Evolutionary conservation across 495 filamentous ascomycete species (phyloP).

Genomic region (Trichocladium antarcticum): DNA sequence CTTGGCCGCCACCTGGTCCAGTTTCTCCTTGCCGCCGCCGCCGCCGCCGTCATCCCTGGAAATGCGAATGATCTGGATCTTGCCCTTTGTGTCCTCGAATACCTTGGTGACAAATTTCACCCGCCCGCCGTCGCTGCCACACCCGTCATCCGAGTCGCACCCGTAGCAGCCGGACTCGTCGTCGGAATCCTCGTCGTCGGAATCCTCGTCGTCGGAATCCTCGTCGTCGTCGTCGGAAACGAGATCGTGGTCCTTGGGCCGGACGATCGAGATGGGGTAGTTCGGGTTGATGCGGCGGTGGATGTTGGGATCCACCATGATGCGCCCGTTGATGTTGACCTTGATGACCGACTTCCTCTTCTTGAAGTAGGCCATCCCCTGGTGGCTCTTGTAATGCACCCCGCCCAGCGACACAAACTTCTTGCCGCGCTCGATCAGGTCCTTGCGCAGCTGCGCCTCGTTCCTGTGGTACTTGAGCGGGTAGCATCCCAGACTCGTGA

Average conservation of each 20-base stretch:
- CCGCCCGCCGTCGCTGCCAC: slow-evolving; percentile 32
- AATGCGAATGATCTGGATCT: slow-evolving; percentile 41
- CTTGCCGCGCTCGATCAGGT: slow-evolving; percentile 74
- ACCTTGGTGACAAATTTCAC: slow-evolving; percentile 53
- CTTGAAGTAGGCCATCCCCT: slow-evolving; percentile 75
- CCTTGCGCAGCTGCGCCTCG: slow-evolving; percentile 47
- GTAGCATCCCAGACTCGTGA: slow-evolving; percentile 65
- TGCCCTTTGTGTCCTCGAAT: slow-evolving; percentile 51
- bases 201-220: slow-evolving; percentile 49
- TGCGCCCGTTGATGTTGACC: slow-evolving; percentile 79
- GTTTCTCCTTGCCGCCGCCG: slow-evolving; percentile 48
- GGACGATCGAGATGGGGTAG: slow-evolving; percentile 69
- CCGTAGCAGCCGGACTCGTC: slow-evolving; percentile 42
- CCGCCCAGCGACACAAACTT: slow-evolving; percentile 70
- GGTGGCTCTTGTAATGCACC: slow-evolving; percentile 76
- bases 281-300: slow-evolving; percentile 84
- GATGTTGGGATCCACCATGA: slow-evolving; percentile 85
- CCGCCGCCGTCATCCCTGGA: slow-evolving; percentile 46
- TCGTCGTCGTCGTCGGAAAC: slow-evolving; percentile 50
- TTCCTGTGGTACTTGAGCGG: slow-evolving; percentile 78
- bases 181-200: slow-evolving; percentile 48
- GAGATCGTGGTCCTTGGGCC: slow-evolving; percentile 63
- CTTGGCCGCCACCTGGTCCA: slow-evolving; percentile 50
- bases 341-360: slow-evolving; percentile 70
- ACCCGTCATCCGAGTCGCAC: slow-evolving; percentile 33